These are phyloP conservation scores for Tetrahymena thermophila DNA, from an alignment of 73 alveolate genomes.

Conservation along the genomic window DNA sequence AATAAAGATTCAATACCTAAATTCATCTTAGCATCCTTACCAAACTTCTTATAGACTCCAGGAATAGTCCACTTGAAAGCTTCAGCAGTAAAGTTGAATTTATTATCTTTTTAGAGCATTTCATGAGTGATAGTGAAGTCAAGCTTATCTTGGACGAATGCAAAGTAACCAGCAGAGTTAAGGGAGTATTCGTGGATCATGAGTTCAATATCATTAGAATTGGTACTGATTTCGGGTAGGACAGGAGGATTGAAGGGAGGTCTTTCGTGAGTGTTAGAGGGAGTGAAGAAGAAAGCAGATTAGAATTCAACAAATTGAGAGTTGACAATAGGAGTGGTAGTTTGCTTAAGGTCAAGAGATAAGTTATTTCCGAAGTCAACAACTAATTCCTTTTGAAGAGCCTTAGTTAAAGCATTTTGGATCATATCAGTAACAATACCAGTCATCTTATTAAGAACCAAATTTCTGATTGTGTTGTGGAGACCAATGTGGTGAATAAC, in stretches of 20 bases:
- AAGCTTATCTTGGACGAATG: not conserved
- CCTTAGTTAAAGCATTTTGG: not conserved
- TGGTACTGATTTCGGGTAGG: not conserved
- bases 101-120: not conserved
- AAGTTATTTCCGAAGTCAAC: not conserved
- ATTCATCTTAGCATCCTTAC: not conserved
- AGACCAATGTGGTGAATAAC: not conserved
- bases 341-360: not conserved
- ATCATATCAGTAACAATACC: not conserved
- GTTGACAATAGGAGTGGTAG: not conserved
- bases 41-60: not conserved
- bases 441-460: not conserved
- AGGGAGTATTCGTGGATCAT: not conserved
- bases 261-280: not conserved
- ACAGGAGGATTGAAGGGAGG: conserved; percentile 1
- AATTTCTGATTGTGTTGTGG: not conserved
- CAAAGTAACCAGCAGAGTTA: not conserved
- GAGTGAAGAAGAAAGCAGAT: not conserved
- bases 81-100: not conserved
- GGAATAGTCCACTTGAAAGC: not conserved
- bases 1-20: not conserved
- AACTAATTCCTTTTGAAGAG: not conserved
- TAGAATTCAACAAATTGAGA: not conserved
- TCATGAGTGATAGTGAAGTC: not conserved
- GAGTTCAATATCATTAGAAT: not conserved